phyloP scores from a whole-genome alignment of 106 monocot genomes.

The Allium cepa region DNA sequence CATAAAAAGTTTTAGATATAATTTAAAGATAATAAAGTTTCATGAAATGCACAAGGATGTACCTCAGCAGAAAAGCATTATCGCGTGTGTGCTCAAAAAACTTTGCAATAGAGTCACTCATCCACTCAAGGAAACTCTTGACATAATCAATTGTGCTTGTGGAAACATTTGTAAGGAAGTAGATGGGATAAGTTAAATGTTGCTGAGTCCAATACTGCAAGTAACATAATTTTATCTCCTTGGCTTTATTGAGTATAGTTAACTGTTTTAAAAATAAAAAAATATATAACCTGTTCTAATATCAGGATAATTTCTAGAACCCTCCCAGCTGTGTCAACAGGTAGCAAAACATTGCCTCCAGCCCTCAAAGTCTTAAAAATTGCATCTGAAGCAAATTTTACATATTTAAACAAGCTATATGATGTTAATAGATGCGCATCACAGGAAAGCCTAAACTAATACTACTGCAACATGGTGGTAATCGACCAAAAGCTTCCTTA shows the following conservation, averaged over 20 bases:
- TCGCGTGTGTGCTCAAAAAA: constrained; percentile 90
- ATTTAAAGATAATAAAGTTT: too few species aligned
- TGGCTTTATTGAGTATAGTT: constrained; percentile 1
- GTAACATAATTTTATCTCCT: constrained; percentile 5
- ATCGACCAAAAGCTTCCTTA: constrained; percentile 77
- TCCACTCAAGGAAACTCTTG: constrained; percentile 98
- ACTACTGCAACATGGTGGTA: background rate
- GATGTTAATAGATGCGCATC: constrained; percentile 67
- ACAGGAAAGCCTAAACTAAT: background rate
- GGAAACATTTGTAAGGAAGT: constrained; percentile 88
- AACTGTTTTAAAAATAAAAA: background rate
- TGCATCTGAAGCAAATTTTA: constrained; percentile 38
- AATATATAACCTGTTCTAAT: constrained; percentile 66
- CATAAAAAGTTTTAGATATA: too few species aligned
- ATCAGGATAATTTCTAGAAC: constrained; percentile 84
- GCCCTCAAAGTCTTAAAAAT: constrained; percentile 59
- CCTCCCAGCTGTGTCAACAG: constrained; percentile 94
- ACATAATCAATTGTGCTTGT: constrained; percentile 93
- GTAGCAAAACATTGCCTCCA: constrained; percentile 84
- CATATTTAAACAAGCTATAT: background rate
- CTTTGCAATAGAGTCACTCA: constrained; percentile 94
- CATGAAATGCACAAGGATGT: constrained; percentile 16
- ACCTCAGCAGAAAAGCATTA: constrained; percentile 89
- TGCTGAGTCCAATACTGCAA: constrained; percentile 80
- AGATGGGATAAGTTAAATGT: constrained; percentile 81